phyloP scores from a whole-genome alignment of 306 rosid species.

The Lablab purpureus region DNA sequence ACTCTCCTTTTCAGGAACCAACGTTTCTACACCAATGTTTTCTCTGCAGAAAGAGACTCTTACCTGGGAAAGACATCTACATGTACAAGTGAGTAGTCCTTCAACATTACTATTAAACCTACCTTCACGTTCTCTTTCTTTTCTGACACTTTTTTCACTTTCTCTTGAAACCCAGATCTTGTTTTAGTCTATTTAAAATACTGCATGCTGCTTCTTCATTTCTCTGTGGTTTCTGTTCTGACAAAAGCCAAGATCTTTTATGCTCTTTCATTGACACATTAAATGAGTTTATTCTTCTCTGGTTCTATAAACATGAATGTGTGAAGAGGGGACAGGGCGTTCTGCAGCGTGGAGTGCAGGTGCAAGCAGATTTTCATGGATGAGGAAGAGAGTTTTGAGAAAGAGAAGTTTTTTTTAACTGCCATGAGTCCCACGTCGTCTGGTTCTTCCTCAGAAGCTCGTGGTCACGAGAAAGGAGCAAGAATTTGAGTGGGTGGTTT shows the following conservation, averaged over 20 bases:
- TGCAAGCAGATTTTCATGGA: conserved; percentile 92
- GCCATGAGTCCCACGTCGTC: conserved; percentile 52
- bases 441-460: conserved; percentile 55
- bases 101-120: background rate
- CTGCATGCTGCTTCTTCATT: background rate
- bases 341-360: conserved; percentile 91
- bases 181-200: background rate
- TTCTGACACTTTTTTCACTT: background rate
- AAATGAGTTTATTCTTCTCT: background rate
- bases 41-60: conserved; percentile 70
- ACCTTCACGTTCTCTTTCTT: background rate
- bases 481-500: conserved; percentile 57
- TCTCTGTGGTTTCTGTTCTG: background rate
- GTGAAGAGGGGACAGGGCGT: conserved; percentile 85
- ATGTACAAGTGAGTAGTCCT: conserved; percentile 80
- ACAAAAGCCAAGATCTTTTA: conserved; percentile 2
- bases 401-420: conserved; percentile 60
- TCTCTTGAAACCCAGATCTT: conserved; percentile 5
- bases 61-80: conserved; percentile 86
- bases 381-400: conserved; percentile 70
- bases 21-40: conserved; percentile 77
- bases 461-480: conserved; percentile 52
- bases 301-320: background rate
- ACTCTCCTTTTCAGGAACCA: conserved; percentile 26
- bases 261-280: background rate